phyloP scores from a whole-genome alignment of 192 early-diverging fungal species.

The Backusella tarrabulga region DNA sequence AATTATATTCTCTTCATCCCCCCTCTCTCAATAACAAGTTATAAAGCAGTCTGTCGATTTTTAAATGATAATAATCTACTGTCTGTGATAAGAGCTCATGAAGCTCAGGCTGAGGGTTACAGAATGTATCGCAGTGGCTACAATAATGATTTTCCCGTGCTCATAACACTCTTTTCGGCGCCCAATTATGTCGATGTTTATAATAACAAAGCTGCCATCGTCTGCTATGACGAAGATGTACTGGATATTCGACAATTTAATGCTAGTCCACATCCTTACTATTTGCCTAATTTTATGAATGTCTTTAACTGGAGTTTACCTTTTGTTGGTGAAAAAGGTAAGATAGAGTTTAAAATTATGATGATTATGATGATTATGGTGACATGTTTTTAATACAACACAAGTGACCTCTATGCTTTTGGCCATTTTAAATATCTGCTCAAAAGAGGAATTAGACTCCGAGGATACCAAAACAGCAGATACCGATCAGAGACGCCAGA shows the following conservation, averaged over 20 bases:
- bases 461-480: slow-evolving; percentile 6
- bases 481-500: slow-evolving; percentile 56
- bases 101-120: slow-evolving; percentile 93
- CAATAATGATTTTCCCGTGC: slow-evolving; percentile 88
- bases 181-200: slow-evolving; percentile 98
- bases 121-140: slow-evolving; percentile 96
- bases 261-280: slow-evolving; percentile 94
- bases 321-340: slow-evolving; percentile 96
- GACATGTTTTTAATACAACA: too few relatives aligned
- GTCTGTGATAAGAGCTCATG: slow-evolving; percentile 94
- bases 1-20: neutral
- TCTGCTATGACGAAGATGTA: slow-evolving; percentile 97
- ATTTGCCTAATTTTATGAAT: slow-evolving; percentile 98
- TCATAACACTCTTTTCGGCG: slow-evolving; percentile 97
- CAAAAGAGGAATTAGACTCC: slow-evolving; percentile 80
- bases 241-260: slow-evolving; percentile 95
- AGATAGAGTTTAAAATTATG: too few relatives aligned
- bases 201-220: slow-evolving; percentile 96
- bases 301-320: slow-evolving; percentile 97
- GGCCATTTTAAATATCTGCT: slow-evolving; percentile 90
- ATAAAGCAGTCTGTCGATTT: slow-evolving; percentile 86
- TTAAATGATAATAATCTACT: slow-evolving; percentile 90
- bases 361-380: too few relatives aligned
- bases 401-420: slow-evolving; percentile 93
- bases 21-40: slow-evolving; percentile 42